Conservation (phyloP, 75 land plant species). For the Picea glauca region DNA sequence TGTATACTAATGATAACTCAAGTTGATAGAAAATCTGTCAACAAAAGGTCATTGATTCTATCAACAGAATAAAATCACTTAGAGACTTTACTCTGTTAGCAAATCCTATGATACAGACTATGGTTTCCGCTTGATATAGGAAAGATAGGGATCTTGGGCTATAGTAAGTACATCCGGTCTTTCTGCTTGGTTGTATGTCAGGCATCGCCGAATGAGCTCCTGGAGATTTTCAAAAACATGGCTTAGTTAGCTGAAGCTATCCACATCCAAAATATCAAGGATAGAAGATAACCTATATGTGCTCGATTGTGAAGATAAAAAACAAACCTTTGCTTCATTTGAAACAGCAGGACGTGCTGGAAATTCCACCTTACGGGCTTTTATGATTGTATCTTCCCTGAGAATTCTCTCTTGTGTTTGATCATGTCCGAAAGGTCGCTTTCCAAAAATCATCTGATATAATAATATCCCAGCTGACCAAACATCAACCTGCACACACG, state of each 20-base stretch:
- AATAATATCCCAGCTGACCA: constrained; percentile 95
- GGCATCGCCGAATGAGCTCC: constrained; percentile 88
- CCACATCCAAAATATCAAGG: background rate
- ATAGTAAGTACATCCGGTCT: constrained; percentile 90
- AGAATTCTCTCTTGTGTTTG: constrained; percentile 90
- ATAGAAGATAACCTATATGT: background rate
- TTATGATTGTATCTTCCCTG: constrained; percentile 93
- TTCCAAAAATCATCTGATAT: constrained; percentile 98
- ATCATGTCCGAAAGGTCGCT: constrained; percentile 95
- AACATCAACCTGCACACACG: constrained; percentile 78
- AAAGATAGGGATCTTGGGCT: constrained; percentile 89
- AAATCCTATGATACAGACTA: constrained; percentile 10
- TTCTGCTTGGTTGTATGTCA: constrained; percentile 90
- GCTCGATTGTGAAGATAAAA: background rate
- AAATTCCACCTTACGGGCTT: constrained; percentile 92
- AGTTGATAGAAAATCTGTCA: background rate
- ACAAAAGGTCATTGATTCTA: background rate
- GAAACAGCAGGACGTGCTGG: constrained; percentile 88
- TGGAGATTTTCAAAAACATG: constrained; percentile 18
- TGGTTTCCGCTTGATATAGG: constrained; percentile 65
- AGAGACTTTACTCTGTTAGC: background rate
- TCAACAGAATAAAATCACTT: background rate
- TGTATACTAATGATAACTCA: background rate
- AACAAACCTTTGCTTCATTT: constrained; percentile 86
- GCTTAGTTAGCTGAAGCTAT: background rate